A percentile compares a stretch with the other conserved stretches of the same genome.
Conservation (phyloP, 306 rosid species). For the Sechiopsis laciniata region DNA sequence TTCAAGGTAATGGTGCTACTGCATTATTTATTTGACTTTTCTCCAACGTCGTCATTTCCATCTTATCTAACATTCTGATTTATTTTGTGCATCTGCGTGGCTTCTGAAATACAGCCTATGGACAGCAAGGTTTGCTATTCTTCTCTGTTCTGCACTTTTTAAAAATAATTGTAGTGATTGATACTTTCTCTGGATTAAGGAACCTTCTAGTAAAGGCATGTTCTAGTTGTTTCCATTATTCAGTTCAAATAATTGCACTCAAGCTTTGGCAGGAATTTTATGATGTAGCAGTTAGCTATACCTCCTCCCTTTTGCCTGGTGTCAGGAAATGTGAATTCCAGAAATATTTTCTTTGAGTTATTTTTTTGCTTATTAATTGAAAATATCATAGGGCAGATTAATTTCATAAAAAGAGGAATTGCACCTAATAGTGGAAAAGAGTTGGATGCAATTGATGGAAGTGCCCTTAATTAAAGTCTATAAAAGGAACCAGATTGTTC, state of each 20-base stretch:
- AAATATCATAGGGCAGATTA: neutral
- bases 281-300: slow-evolving; percentile 3
- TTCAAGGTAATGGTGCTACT: slow-evolving; percentile 56
- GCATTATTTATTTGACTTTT: slow-evolving; percentile 19
- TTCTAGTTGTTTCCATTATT: neutral
- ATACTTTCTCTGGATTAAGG: neutral
- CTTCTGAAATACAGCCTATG: slow-evolving; percentile 50
- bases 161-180: neutral
- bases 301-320: neutral
- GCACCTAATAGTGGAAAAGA: slow-evolving; percentile 5
- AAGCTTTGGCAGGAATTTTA: neutral
- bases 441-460: neutral
- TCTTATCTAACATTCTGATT: slow-evolving; percentile 27
- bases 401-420: slow-evolving; percentile 2
- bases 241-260: neutral
- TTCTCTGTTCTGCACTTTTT: slow-evolving; percentile 25
- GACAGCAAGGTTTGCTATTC: slow-evolving; percentile 59
- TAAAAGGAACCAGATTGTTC: neutral
- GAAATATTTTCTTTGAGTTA: neutral
- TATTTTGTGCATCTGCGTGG: slow-evolving; percentile 26
- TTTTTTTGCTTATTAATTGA: neutral
- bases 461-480: neutral
- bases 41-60: slow-evolving; percentile 4
- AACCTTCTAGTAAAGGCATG: neutral
- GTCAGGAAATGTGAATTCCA: neutral